Evolutionary conservation across 2,329 filamentous ascomycete species (phyloP).

Genomic region (Aspergillus niger): DNA sequence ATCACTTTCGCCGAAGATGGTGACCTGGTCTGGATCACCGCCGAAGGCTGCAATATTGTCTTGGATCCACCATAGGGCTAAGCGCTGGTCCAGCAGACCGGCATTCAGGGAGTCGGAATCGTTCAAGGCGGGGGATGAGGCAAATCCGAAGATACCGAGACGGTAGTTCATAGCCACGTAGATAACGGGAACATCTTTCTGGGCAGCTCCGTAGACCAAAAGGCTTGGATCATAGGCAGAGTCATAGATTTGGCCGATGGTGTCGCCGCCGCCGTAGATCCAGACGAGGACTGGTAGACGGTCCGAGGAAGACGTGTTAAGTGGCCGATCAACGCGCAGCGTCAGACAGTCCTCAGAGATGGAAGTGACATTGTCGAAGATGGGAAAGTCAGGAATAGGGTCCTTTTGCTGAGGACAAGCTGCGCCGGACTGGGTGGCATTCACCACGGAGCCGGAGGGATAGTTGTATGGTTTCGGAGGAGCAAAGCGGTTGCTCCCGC

Average conservation of each 20-base stretch:
- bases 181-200: not conserved
- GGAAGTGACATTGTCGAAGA: not conserved
- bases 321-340: not conserved
- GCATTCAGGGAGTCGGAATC: not conserved
- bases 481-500: not conserved
- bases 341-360: constrained; percentile 2
- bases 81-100: not conserved
- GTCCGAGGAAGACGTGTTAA: not conserved
- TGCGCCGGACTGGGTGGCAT: not conserved
- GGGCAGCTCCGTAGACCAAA: not conserved
- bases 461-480: not conserved
- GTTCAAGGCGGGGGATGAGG: not conserved
- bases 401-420: not conserved
- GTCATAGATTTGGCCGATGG: not conserved
- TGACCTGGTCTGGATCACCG: constrained; percentile 1
- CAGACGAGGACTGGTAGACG: constrained; percentile 2
- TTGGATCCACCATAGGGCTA: not conserved
- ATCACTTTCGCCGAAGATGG: constrained; percentile 7
- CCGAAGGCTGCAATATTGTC: constrained; percentile 5
- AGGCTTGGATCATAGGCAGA: not conserved
- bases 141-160: not conserved
- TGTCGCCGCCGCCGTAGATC: constrained; percentile 2
- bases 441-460: not conserved
- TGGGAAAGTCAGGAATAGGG: not conserved
- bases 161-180: constrained; percentile 2